Percentiles rank a stretch among this genome's conserved stretches.
phyloP scores from a whole-genome alignment of 345 rosid species.

The Eucalyptus sp. region DNA sequence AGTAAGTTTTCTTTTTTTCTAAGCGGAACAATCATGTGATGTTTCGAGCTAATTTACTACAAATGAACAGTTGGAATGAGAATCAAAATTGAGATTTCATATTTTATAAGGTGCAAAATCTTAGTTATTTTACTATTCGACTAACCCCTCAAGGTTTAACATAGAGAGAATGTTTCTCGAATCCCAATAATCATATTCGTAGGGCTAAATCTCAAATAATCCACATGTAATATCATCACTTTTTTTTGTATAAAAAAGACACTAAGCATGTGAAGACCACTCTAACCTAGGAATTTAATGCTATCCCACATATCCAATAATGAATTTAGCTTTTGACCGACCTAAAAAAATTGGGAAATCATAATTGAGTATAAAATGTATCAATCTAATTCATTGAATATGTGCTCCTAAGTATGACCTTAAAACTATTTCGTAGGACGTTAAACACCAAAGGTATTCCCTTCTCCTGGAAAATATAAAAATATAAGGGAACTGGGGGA shows the following conservation, averaged over 20 bases:
- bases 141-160: neutral
- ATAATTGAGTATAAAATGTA: neutral
- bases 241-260: neutral
- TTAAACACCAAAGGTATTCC: too few relatives aligned
- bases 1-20: neutral
- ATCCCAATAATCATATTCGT: neutral
- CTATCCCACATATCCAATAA: neutral
- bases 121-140: neutral
- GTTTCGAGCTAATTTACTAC: rapidly evolving
- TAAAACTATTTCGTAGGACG: too few relatives aligned
- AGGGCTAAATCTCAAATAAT: neutral
- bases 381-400: neutral
- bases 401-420: too few relatives aligned
- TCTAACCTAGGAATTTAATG: neutral
- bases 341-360: neutral
- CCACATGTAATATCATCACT: neutral
- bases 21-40: neutral
- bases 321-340: neutral
- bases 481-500: too few relatives aligned
- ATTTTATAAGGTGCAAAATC: neutral
- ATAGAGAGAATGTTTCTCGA: neutral
- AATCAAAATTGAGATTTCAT: neutral
- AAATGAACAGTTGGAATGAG: rapidly evolving
- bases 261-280: neutral
- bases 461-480: too few relatives aligned